Evolutionary conservation across 1,284 basidiomycete species (phyloP), one percentile per base, ranked within the genome.

Genomic region (Ganoderma resinaceum): DNA sequence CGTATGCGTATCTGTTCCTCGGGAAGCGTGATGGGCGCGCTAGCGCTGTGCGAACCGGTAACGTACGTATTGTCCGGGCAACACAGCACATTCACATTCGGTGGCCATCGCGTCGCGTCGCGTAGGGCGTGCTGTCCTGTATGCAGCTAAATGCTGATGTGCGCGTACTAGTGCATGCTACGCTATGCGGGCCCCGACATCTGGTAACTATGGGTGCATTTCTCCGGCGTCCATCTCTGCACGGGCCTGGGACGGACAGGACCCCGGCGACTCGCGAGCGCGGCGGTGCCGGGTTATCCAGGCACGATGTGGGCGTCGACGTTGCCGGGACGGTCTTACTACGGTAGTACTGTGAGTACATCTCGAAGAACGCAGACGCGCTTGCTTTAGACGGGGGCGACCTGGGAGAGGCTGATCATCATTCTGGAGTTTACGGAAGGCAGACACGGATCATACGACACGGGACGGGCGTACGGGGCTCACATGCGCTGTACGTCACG

Each of bases 61-160:
- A 53, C 52, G 52, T 53, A 53, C 52, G 29, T 53, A 53, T 53
- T 53, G 52, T 53, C 52, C 29, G 52, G 52, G 52, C 52, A 53
- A 53, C 52, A 53, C 52, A 53, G 52, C 52, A 49, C 29, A 31
- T 18, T 7, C 11, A 38, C 4, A 8, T 8, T 38, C 37, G 9
- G 14, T 12, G 9, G 37, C 11, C 16, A 18, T 53, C 52, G 26
- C 26, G 23, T 29, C 23, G n/a, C n/a, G 26, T 53, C 26, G 49
- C 29, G 29, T 31, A 53, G n/a, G 43, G n/a, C 43, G 43, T 23
- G 18, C 20, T n/a, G 37, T 49, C 9, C 20, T 31, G 29, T 49
- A 49, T 23, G 9, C 12, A 49, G 46, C 23, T 23, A 49, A 49
- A 53, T 18, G 29, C 0, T 53, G 52, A 53, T 31, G 29, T 3